A percentile compares a stretch with the other conserved stretches of the same genome.
These are phyloP conservation scores for Fremontodendron californicum DNA, from an alignment of 345 rosid genomes.

Conservation along the genomic window DNA sequence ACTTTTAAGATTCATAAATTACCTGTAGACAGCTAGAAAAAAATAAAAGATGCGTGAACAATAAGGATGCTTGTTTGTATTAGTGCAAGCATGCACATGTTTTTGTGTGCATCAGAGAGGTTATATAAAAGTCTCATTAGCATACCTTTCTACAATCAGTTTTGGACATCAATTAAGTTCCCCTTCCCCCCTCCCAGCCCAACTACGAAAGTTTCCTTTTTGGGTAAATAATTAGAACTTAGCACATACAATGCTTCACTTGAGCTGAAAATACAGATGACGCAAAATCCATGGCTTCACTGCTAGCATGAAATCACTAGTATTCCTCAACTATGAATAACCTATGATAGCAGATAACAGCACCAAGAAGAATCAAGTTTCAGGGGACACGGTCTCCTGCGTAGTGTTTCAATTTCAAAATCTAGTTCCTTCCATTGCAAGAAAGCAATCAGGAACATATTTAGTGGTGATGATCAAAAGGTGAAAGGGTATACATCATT, in stretches of 20 bases:
- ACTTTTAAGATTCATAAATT: background rate
- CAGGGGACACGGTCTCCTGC: background rate
- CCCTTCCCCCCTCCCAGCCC: background rate
- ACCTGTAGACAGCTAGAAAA: background rate
- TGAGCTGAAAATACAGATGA: background rate
- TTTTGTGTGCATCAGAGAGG: background rate
- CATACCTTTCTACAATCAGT: background rate
- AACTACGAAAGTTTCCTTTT: background rate
- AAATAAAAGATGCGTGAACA: background rate
- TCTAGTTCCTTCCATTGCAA: background rate
- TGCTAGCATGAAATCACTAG: background rate
- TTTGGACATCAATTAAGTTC: background rate
- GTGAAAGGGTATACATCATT: background rate
- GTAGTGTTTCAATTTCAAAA: background rate
- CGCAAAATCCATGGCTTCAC: background rate
- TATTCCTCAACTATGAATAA: background rate
- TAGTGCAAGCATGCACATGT: background rate
- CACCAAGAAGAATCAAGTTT: background rate
- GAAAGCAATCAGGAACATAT: background rate
- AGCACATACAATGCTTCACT: background rate
- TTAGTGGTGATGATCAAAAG: background rate
- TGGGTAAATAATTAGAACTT: background rate
- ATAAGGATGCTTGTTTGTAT: background rate
- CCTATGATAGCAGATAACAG: background rate
- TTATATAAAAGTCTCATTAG: background rate